Base-by-base conservation (phyloP, 805 yeast species). In the Candida piceae region DNA sequence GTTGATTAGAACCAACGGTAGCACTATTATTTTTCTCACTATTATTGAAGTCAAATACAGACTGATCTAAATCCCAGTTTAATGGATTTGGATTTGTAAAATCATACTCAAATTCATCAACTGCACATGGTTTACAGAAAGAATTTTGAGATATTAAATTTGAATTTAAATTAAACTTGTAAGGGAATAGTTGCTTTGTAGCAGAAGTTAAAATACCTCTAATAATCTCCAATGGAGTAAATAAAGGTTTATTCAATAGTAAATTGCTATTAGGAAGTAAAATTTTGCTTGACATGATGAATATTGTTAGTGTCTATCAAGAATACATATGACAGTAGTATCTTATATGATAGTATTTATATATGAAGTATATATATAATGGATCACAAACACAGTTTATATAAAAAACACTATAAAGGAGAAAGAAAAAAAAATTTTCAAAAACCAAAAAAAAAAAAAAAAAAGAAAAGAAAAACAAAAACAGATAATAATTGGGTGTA, bases 71-170 rank as follows among this genome's bases (percentile, higher is more conserved):
- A 35, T 57, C 57, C 63, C 63, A 58, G 41, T 50, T 49, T 26
- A 55, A 38, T 2, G 62, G 61, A 31, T 52, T 57, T 10, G 53
- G 34, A 19, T 45, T 39, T 5, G 50, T 41, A 36, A 56, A 57
- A 34, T 57, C 57, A 28, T 51, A 55, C 29, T 58, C 60, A 32
- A 45, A 53, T 24, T 57, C 59, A 29, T 50, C 55, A 16, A 58
- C 60, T 10, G 62, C 63, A 45, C 62, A 58, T 7, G 53, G 37
- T 34, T 29, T 46, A 22, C 42, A 19, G 16, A 18, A 11, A n/a
- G 37, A 22, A 16, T 23, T 28, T 12, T n/a, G 19, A 7, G 45
- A n/a, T 6, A 24, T 11, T 7, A 39, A 24, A 9, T 22, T 35
- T 8, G 29, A 6, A 32, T 33, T 32, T 11, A 37, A 5, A 4